Evolutionary conservation across 1,284 basidiomycete species (phyloP).

Genomic region (Trametes pubescens): DNA sequence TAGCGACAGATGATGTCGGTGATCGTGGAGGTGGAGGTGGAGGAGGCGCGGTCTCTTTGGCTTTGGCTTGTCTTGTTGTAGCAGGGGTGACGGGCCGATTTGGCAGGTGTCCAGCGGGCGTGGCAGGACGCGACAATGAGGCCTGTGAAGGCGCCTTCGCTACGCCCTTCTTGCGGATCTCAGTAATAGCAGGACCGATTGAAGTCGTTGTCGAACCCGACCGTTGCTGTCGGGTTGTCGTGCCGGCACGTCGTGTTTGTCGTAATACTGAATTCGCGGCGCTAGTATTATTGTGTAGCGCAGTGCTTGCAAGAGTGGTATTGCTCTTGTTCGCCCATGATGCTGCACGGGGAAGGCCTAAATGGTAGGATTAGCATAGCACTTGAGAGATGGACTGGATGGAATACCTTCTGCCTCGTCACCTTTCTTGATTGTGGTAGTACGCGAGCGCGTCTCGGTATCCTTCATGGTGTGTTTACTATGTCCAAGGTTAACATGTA

Average conservation of each 20-base stretch:
- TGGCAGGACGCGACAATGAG: slow-evolving; percentile 72
- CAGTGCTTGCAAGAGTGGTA: slow-evolving; percentile 32
- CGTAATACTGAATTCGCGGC: slow-evolving; percentile 36
- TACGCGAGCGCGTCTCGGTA: slow-evolving; percentile 70
- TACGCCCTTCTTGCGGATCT: slow-evolving; percentile 50
- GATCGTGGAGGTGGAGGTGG: slow-evolving; percentile 53
- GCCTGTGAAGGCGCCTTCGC: slow-evolving; percentile 57
- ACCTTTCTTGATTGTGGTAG: slow-evolving; percentile 53
- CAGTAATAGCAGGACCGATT: slow-evolving; percentile 41
- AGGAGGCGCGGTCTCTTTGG: slow-evolving; percentile 47
- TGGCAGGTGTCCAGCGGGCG: slow-evolving; percentile 55
- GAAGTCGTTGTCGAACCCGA: slow-evolving; percentile 43
- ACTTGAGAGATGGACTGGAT: background rate
- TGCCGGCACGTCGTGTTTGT: slow-evolving; percentile 37
- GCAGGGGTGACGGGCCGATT: slow-evolving; percentile 57
- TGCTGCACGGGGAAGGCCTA: slow-evolving; percentile 80
- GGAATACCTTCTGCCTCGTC: slow-evolving; percentile 71
- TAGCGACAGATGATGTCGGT: slow-evolving; percentile 55
- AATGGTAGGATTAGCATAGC: background rate
- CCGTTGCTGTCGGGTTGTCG: slow-evolving; percentile 38
- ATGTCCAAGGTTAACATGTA: slow-evolving; percentile 30
- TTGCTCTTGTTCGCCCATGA: slow-evolving; percentile 77
- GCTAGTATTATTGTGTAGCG: slow-evolving; percentile 43
- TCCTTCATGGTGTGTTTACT: slow-evolving; percentile 92
- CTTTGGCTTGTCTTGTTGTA: slow-evolving; percentile 50